Percentiles rank a stretch among this genome's conserved stretches.
Evolutionary conservation across 2,329 filamentous ascomycete species (phyloP).

Genomic region (Colletotrichum sp.): DNA sequence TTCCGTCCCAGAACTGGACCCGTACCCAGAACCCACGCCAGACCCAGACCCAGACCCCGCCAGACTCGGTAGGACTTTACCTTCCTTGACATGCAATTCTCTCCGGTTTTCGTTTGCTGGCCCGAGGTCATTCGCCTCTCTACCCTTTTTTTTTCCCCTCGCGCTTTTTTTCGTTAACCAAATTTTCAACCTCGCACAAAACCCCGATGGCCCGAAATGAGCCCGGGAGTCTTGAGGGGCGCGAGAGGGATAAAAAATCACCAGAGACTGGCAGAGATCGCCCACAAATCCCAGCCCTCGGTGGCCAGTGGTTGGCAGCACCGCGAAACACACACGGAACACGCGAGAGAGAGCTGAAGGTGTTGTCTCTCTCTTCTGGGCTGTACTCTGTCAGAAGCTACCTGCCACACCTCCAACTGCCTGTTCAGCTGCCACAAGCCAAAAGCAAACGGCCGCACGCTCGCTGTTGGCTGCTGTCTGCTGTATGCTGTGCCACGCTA

Average conservation of each 20-base stretch:
- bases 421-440: background rate
- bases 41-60: background rate
- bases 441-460: background rate
- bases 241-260: background rate
- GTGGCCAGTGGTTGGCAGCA: background rate
- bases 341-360: background rate
- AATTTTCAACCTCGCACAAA: background rate
- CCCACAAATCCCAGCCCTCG: background rate
- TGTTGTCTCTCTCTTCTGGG: background rate
- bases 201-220: slow-evolving; percentile 2
- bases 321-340: background rate
- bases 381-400: background rate
- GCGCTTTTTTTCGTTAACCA: background rate
- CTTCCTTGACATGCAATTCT: background rate
- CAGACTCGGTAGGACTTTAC: background rate
- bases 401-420: background rate
- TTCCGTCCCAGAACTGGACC: background rate
- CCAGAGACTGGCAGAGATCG: background rate
- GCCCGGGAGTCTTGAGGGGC: background rate
- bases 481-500: slow-evolving; percentile 5
- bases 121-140: background rate
- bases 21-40: background rate
- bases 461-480: background rate
- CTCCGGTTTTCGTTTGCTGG: background rate
- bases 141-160: background rate